Evolutionary conservation across 805 yeast species (phyloP), one percentile per base, ranked within the genome.

Genomic region (Yamadazyma kitorensis): DNA sequence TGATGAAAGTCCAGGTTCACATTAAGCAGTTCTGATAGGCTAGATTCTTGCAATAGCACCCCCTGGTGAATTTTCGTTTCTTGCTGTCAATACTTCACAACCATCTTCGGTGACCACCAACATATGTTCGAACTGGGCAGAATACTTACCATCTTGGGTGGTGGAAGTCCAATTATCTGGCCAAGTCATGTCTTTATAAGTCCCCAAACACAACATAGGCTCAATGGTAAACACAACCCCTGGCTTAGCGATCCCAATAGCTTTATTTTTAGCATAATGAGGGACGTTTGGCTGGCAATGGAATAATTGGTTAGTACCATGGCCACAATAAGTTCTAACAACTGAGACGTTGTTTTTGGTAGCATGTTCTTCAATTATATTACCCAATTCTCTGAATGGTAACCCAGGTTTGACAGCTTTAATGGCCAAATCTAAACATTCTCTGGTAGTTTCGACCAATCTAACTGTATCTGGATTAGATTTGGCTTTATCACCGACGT

Each of bases 111-210:
- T 93, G 24, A 93, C 93, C 39, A 93, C 61, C 54, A 93, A 52
- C 55, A 94, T 91, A 57, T 93, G 97, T 62, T 93, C 96, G 51
- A 93, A 93, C 61, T 93, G 98, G 1, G 98, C 98, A 49, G 91
- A 81, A 40, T 76, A 68, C 52, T 78, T 77, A 35, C 98, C 98
- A 55, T 93, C 98, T 25, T 79, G 80, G 12, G 98, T 93, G 12
- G 78, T 76, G 2, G 95, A 78, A 4, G 98, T 93, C 98, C 98
- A 93, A 59, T 86, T 84, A 59, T 93, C 98, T 3, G 98, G 98
- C 98, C 98, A 93, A 37, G 80, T 69, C 39, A 74, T 61, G 59
- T 89, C 98, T 52, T 76, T 76, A 66, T 76, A 82, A 0, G 82
- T 66, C 6, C 98, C 98, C 45, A 80, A 67, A 55, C 86, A 84